Conservation (phyloP, 352 stramenopile species). For the Pythium aristosporum region DNA sequence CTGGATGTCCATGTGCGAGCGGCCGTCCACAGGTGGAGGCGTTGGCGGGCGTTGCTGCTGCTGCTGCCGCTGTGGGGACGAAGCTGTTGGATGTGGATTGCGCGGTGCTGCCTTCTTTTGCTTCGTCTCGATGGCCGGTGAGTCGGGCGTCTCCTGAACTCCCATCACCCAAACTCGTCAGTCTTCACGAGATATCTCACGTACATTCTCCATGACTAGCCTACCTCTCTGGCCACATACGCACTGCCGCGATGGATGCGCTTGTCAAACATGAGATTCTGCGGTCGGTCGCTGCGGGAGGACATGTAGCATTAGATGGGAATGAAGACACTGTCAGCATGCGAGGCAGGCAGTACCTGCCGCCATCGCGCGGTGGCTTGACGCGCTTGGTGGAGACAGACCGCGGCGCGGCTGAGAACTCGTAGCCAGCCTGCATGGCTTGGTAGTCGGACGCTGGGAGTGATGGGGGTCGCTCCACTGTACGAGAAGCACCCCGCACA, state of each 20-base stretch:
- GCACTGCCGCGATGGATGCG: constrained; percentile 94
- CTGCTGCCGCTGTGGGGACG: constrained; percentile 32
- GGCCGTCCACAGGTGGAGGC: constrained; percentile 83
- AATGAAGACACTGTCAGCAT: not conserved
- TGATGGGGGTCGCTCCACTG: not conserved
- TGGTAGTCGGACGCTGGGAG: not conserved
- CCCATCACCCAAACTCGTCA: not conserved
- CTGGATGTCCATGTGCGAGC: constrained; percentile 92
- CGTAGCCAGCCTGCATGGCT: constrained; percentile 55
- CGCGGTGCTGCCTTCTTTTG: constrained; percentile 19
- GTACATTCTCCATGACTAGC: not conserved
- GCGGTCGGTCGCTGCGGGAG: constrained; percentile 40
- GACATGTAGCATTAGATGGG: not conserved
- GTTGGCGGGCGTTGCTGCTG: constrained; percentile 56
- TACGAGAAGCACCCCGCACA: not conserved
- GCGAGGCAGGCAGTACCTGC: not conserved
- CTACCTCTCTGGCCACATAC: constrained; percentile 75
- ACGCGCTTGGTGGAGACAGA: constrained; percentile 74
- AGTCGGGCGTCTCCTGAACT: constrained; percentile 23
- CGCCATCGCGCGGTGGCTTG: constrained; percentile 45
- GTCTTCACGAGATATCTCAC: not conserved
- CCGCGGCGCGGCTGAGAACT: constrained; percentile 65
- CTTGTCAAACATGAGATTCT: constrained; percentile 95
- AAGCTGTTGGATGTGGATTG: not conserved
- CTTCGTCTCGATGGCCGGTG: constrained; percentile 13